Base-by-base conservation (phyloP, 2,329 filamentous ascomycete species). In the Fusarium dlaminii region DNA sequence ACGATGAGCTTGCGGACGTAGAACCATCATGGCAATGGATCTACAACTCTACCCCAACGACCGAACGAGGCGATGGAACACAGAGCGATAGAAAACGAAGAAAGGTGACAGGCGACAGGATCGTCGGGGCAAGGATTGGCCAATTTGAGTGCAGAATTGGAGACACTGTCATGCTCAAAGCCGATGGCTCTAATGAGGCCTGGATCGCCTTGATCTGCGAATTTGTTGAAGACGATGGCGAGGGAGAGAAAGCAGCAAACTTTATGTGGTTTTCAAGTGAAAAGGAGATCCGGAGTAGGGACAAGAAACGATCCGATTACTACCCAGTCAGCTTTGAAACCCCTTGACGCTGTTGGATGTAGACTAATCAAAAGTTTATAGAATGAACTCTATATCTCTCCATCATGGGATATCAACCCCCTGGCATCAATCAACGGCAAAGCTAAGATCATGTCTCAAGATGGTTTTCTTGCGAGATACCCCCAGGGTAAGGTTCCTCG, bases 181-280 rank as follows among this genome's bases (percentile, higher is more conserved):
- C 95, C 3, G 94, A 97, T 43, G 94, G 94, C 8, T 89, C 90
- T 45, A 94, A 94, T 74, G 94, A 97, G 78, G 93, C 95, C 17
- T 99, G 96, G 95, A 93, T 97, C 6, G 96, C 94, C 39, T 91
- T 99, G 70, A 92, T 98, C 59, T 93, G 92, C 78, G 91, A 94
- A 48, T 98, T 99, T 75, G 81, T 91, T 43, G 91, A 96, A 51
- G 90, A 91, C 37, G 91, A 93, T 27, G 91, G 93, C 18, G 80
- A 83, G 22, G 82, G 80, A 30, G 82, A 93, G 48, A 98, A 94
- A 86, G 91, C 92, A 32, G 96, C 93, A 63, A 93, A 92, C 72
- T 96, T 99, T 79, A 92, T 98, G 88, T 99, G 96, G 96, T 98
- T 99, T 80, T 95, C 94, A 1, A 94, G 94, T 0, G 93, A 97